Conservation (phyloP, 805 yeast species). For the Wickerhamomyces xylosicus region DNA sequence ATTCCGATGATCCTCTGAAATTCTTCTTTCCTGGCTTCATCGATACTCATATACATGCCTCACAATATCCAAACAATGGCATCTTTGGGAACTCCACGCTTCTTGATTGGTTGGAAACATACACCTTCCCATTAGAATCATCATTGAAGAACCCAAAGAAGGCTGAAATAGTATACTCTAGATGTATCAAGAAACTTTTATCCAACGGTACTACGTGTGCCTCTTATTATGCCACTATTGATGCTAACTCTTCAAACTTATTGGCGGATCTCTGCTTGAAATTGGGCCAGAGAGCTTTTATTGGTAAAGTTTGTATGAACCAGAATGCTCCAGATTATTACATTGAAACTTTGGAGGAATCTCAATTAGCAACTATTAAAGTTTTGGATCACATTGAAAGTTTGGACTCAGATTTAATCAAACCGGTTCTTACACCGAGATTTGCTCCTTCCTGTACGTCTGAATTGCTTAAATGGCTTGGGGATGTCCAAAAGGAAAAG, state of each 20-base stretch:
- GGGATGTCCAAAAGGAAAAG: conserved; percentile 37
- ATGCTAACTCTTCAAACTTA: conserved; percentile 60
- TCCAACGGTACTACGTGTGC: conserved; percentile 85
- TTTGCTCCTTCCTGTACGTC: conserved; percentile 84
- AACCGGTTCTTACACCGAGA: conserved; percentile 83
- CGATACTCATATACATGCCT: conserved; percentile 79
- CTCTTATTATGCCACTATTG: conserved; percentile 84
- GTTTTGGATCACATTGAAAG: conserved; percentile 46
- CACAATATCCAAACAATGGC: conserved; percentile 75
- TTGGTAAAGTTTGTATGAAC: conserved; percentile 95
- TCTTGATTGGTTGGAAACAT: conserved; percentile 78
- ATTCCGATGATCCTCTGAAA: conserved; percentile 6
- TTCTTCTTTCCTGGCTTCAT: conserved; percentile 80
- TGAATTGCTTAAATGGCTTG: conserved; percentile 52
- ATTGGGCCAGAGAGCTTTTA: conserved; percentile 76
- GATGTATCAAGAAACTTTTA: conserved; percentile 62
- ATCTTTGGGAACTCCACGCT: conserved; percentile 79
- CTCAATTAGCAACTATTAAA: conserved; percentile 40
- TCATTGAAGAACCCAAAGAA: conserved; percentile 40
- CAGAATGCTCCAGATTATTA: conserved; percentile 68
- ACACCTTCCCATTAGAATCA: conserved; percentile 85
- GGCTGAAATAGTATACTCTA: conserved; percentile 55
- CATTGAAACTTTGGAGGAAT: conserved; percentile 44
- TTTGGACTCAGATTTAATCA: conserved; percentile 44
- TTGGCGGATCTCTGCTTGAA: conserved; percentile 62